Evolutionary conservation across 805 yeast genomes (phyloP).

Genomic region (Saccharomyces paradoxus): DNA sequence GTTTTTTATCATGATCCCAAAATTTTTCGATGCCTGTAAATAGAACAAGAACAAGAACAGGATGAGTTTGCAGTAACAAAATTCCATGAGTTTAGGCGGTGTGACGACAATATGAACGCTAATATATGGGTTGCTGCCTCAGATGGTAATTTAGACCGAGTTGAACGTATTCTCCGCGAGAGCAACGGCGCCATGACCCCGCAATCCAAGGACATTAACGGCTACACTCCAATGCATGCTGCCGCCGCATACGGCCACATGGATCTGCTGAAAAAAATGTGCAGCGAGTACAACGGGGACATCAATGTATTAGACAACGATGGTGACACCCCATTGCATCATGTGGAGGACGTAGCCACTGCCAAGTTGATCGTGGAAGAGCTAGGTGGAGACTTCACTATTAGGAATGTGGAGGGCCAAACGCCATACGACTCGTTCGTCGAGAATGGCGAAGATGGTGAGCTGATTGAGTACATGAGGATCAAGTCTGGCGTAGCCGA

Average conservation of each 20-base stretch:
- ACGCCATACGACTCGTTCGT: constrained; percentile 68
- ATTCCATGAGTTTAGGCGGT: background rate
- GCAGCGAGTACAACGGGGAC: constrained; percentile 55
- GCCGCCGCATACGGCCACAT: constrained; percentile 88
- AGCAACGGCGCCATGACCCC: constrained; percentile 44
- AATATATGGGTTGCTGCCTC: constrained; percentile 93
- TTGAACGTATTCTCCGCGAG: constrained; percentile 44
- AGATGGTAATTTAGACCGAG: constrained; percentile 59
- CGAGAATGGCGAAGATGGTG: constrained; percentile 82
- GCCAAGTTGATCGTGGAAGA: constrained; percentile 64
- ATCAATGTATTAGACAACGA: constrained; percentile 76
- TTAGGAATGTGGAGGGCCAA: constrained; percentile 64
- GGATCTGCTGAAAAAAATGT: constrained; percentile 42
- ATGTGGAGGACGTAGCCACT: constrained; percentile 60
- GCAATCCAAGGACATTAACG: constrained; percentile 79
- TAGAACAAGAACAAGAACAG: background rate
- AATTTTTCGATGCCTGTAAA: background rate
- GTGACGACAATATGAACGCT: constrained; percentile 28
- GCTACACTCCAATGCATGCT: constrained; percentile 95
- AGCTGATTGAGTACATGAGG: constrained; percentile 58
- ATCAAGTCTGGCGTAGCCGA: constrained; percentile 26
- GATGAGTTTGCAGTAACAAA: background rate
- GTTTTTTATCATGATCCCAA: background rate
- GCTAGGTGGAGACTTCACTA: constrained; percentile 54
- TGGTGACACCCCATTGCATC: constrained; percentile 94